Percentiles rank a stretch among this genome's conserved stretches.
Conservation (phyloP, 768 basidiomycete species). For the Lentinula lateritia region DNA sequence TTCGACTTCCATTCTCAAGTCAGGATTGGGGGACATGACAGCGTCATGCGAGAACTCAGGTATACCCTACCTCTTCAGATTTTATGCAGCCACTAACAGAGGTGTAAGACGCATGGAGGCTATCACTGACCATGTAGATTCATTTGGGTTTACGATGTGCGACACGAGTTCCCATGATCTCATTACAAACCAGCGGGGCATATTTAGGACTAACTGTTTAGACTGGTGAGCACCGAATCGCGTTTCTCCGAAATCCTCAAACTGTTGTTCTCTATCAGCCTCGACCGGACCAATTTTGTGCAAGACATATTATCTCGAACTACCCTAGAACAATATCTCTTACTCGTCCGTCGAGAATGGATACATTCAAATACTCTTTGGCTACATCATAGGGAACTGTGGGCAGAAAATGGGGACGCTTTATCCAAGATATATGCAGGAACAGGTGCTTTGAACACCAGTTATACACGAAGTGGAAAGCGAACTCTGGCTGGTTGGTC, state of each 20-base stretch:
- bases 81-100: background rate
- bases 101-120: slow-evolving; percentile 51
- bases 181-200: slow-evolving; percentile 86
- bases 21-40: slow-evolving; percentile 80
- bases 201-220: slow-evolving; percentile 92
- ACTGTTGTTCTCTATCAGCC: slow-evolving; percentile 35
- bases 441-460: slow-evolving; percentile 90
- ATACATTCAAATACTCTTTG: slow-evolving; percentile 63
- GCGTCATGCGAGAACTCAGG: slow-evolving; percentile 70
- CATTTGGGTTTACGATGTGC: slow-evolving; percentile 82
- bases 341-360: slow-evolving; percentile 77
- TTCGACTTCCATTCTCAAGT: slow-evolving; percentile 94
- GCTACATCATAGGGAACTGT: slow-evolving; percentile 86
- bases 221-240: slow-evolving; percentile 63
- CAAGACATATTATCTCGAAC: slow-evolving; percentile 89
- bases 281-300: slow-evolving; percentile 96
- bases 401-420: slow-evolving; percentile 96
- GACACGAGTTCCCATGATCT: slow-evolving; percentile 59
- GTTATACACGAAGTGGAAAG: slow-evolving; percentile 92
- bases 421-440: slow-evolving; percentile 93
- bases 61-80: slow-evolving; percentile 19
- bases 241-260: background rate
- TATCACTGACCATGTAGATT: slow-evolving; percentile 61
- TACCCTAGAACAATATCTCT: slow-evolving; percentile 77
- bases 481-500: slow-evolving; percentile 76